Base-by-base conservation (phyloP, 2,329 filamentous ascomycete genomes). In the Lasiodiplodia theobromae region DNA sequence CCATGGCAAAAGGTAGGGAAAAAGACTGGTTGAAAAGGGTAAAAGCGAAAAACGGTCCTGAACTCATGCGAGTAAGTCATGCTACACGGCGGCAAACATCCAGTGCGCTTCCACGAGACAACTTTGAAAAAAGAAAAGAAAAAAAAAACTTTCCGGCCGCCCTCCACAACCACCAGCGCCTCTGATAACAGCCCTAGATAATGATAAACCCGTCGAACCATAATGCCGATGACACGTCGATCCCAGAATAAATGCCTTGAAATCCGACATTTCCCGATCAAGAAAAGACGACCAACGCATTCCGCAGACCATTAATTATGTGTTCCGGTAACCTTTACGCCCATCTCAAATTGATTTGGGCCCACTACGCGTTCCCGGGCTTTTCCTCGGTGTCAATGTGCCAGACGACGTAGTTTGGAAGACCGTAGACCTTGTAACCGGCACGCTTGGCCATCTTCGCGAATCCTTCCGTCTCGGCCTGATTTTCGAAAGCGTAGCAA, bases 341-440 rank as follows among this genome's bases (percentile, higher is more conserved):
- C 16, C 58, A 14, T 11, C 0, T 63, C 44, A 51, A 60, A 12
- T 14, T 52, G 28, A 34, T n/a, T 18, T n/a, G 23, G 12, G 16
- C 44, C 21, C 12, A 40, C 62, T 73, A 81, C 68, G 82, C 82
- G 78, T 98, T 98, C 40, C 94, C 93, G 40, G 89, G 88, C 86
- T 97, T 97, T 84, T 99, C 96, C 68, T 94, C 89, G 2, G 96
- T 99, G 80, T 99, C 96, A 75, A 97, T 92, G 79, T 99, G 96
- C 96, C 96, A 99, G 69, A 99, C 95, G 63, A 99, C 91, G 79
- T 99, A 99, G 80, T 99, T 99, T 52, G 95, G 96, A 68, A 99
- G 85, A 56, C 96, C 96, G 73, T 93, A 88, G 31, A 99, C 96
- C 76, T 93, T 87, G 79, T 97, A 98, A 54, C 96, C 96, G 21